Base-by-base conservation (phyloP, 345 rosid species). In the Brassica cretica region DNA sequence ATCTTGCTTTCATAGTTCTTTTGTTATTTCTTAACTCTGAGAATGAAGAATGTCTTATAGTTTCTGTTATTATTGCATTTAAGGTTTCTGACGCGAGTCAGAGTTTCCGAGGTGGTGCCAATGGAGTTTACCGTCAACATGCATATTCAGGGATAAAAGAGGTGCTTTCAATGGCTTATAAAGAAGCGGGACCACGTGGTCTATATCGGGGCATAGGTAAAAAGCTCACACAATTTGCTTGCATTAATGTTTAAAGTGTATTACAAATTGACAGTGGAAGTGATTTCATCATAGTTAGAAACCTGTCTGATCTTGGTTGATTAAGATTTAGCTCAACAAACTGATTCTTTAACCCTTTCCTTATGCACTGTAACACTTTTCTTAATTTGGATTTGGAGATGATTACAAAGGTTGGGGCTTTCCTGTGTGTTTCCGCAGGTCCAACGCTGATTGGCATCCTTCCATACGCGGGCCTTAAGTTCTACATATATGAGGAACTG, bases 391-490 rank as follows among this genome's bases (percentile, higher is more conserved):
- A 58, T 64, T 65, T 78, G 59, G 49, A 35, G 55, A 53, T 55
- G 71, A 30, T 76, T 10, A 16, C 14, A 68, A 60, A 80, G 53
- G 10, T 62, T 74, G 62, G 32, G 68, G 73, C 3, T 72, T 74
- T 82, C 79, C 53, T 78, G 39, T 66, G 51, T 65, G 41, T 58
- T 67, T 46, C 66, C 8, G 60, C 88, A 94, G 99, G 99, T 80
- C 98, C 99, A 63, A 93, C 99, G 10, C 86, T 95, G 73, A 83
- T 79, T 3, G 99, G 97, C 15, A 93, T 95, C 64, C 98, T 95
- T 53, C 99, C 99, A 11, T 95, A 93, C 70, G 98, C 98, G 56
- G 98, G 97, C 49, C 85, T 95, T 64, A 95, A 95, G 85, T 95
- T 95, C 88, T 95, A 91, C 63, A 78, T 95, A 65, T 95, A 95